Evolutionary conservation across 139 green algal species (phyloP), one percentile per base, ranked within the genome.

Genomic region (Choricystis sp.): DNA sequence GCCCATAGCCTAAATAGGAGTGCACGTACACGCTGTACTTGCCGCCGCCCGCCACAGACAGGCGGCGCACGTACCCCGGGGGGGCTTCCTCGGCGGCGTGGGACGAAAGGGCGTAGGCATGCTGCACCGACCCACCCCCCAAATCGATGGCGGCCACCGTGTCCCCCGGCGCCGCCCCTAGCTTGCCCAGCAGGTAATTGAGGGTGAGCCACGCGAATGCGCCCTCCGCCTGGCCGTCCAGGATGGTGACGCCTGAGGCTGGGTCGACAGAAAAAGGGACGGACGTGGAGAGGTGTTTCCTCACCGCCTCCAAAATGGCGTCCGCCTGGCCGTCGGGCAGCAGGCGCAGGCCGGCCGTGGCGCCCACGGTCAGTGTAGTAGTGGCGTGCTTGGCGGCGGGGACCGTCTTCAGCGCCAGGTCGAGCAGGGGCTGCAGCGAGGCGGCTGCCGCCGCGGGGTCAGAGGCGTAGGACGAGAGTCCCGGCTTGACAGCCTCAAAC

Each of bases 181-280:
- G 70, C 49, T 82, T 79, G 28, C 86, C 90, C 55, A 98, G 79
- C 59, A 98, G 72, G 81, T 97, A 98, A 74, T 99, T 99, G 21
- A 98, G 78, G 2, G 92, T 96, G 26, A 99, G 81, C 93, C 93
- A 99, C 1, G 86, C 88, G 72, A 93, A 99, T 0, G 84, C 94
- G 26, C 93, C 93, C 74, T 98, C 91, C 56, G 96, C 84, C 62
- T 66, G 30, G 71, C 81, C 83, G 60, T 79, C 79, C 49, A 89
- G 62, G 29, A 89, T 84, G 30, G 76, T 81, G 22, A 89, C 83
- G 49, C 72, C 63, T 64, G 65, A 9, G 19, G 56, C 1, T 5
- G 26, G 23, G 4, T 74, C 56, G 49, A 80, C 70, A 27, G 72
- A 58, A 74, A 96, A 98, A 24, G 82, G 81, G 57, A 81, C 85